phyloP scores from a whole-genome alignment of 176 grass and related monocot species.

The Ensete ventricosum region DNA sequence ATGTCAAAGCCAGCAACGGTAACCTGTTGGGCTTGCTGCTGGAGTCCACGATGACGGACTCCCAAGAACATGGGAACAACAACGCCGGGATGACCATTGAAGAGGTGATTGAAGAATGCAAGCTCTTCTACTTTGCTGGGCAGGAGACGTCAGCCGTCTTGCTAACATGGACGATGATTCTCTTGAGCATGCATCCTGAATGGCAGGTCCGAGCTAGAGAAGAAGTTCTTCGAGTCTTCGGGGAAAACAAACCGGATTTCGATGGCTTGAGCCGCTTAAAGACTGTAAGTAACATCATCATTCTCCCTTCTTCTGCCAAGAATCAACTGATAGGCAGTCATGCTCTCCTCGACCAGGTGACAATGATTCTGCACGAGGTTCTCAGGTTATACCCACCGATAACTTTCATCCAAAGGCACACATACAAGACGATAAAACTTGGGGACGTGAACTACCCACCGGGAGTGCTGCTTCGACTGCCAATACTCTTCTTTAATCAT shows the following conservation, averaged over 20 bases:
- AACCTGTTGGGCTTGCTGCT: slow-evolving; percentile 47
- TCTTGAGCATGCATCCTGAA: slow-evolving; percentile 40
- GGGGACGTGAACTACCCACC: slow-evolving; percentile 45
- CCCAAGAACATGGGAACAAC: slow-evolving; percentile 5
- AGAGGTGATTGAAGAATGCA: slow-evolving; percentile 58
- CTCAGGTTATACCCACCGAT: slow-evolving; percentile 59
- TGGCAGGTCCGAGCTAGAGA: slow-evolving; percentile 54
- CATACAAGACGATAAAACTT: slow-evolving; percentile 37
- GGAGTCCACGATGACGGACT: slow-evolving; percentile 27
- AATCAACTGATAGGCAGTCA: background rate
- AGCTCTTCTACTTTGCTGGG: slow-evolving; percentile 74
- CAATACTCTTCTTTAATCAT: slow-evolving; percentile 51
- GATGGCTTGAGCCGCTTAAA: slow-evolving; percentile 34
- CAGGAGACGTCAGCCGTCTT: slow-evolving; percentile 52
- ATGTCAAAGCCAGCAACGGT: slow-evolving; percentile 16
- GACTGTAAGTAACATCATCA: slow-evolving; percentile 22
- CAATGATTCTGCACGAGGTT: slow-evolving; percentile 71
- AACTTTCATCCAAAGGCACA: slow-evolving; percentile 16
- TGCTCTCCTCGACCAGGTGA: slow-evolving; percentile 23
- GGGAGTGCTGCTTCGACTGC: slow-evolving; percentile 38
- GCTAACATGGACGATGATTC: slow-evolving; percentile 47
- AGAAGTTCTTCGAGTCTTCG: slow-evolving; percentile 36
- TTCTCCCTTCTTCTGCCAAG: no score
- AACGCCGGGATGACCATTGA: slow-evolving; percentile 34
- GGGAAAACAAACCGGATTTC: slow-evolving; percentile 20